Base-by-base conservation (phyloP, 2,329 filamentous ascomycete species). In the Pochonia chlamydosporia region DNA sequence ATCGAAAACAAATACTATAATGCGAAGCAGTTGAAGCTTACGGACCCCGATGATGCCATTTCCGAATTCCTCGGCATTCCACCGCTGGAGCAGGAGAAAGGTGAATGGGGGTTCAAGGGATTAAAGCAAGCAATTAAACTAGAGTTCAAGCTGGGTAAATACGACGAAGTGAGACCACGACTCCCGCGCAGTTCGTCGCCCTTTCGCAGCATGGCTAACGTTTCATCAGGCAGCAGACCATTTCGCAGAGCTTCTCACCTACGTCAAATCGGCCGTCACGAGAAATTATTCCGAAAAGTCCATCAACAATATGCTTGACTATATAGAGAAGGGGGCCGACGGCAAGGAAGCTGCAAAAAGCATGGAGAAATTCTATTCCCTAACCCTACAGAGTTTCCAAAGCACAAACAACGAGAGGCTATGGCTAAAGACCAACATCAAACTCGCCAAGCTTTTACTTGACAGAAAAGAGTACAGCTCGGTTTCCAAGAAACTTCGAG, bases 1-100 rank as follows among this genome's bases (percentile, higher is more conserved):
- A 95, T 97, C 65, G 93, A 99, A 67, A 99, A 99, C 75, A 96
- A 96, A 72, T 99, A 99, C 75, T 99, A 97, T 78, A 97, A 96
- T 69, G 93, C 93, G 37, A 99, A 99, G 71, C 92, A 97, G 71
- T 84, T 95, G 64, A 99, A 97, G 74, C 75, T 76, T 37, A 84
- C 85, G 52, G 89, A 91, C 49, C 90, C 92, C 1, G 82, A 93
- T 60, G 89, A 89, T 57, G 93, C 93, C 2, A 87, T 99, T 47
- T 82, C 84, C 30, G 92, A 97, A 65, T 99, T 99, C 60, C 72
- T 97, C n/a, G 87, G 82, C 26, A 85, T 99, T 53, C 90, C 89
- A 5, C 75, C 79, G 13, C 67, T 96, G 40, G 92, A 99, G 67
- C 71, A 83, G 46, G 89, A 96, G 65, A 99, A 97, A 71, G 89